A percentile compares a stretch with the other conserved stretches of the same genome.
Conservation (phyloP, 2,329 filamentous ascomycete species). For the Aspergillus versicolor region DNA sequence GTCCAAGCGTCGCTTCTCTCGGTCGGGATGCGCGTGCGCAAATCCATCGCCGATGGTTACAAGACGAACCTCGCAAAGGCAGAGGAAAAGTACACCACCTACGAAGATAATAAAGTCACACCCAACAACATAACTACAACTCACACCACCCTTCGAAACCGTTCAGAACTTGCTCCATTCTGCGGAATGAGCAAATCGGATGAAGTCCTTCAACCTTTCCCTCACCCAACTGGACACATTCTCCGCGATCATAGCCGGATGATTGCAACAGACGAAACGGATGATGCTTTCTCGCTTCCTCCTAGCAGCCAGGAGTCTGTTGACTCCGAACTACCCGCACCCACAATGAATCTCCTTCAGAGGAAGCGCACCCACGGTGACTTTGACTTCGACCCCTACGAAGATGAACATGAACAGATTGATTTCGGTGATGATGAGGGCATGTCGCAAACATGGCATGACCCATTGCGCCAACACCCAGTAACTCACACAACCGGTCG, state of each 20-base stretch:
- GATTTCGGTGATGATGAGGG: constrained; percentile 1
- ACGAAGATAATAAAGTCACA: constrained; percentile 9
- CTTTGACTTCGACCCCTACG: constrained; percentile 38
- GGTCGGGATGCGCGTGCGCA: constrained; percentile 92
- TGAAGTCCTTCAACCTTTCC: constrained; percentile 56
- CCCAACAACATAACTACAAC: constrained; percentile 13
- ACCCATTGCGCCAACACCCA: constrained; percentile 4
- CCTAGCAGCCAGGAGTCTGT: constrained; percentile 42
- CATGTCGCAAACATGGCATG: constrained; percentile 18
- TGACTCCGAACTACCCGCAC: constrained; percentile 18
- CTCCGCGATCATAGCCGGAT: constrained; percentile 12
- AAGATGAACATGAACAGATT: constrained; percentile 7
- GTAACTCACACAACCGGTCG: constrained; percentile 17
- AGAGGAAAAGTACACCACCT: constrained; percentile 8
- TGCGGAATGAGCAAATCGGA: constrained; percentile 77
- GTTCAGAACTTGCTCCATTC: constrained; percentile 71
- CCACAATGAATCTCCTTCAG: constrained; percentile 25
- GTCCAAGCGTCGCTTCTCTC: constrained; percentile 82
- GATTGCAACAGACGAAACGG: constrained; percentile 36
- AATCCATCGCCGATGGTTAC: constrained; percentile 90
- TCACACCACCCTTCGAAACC: constrained; percentile 10
- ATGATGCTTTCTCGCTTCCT: constrained; percentile 40
- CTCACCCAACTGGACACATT: constrained; percentile 14
- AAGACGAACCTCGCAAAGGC: constrained; percentile 59
- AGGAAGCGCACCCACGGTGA: constrained; percentile 47